A percentile compares a stretch with the other conserved stretches of the same genome.
Conservation (phyloP, 2,329 filamentous ascomycete genomes). For the Colletotrichum aenigma region DNA sequence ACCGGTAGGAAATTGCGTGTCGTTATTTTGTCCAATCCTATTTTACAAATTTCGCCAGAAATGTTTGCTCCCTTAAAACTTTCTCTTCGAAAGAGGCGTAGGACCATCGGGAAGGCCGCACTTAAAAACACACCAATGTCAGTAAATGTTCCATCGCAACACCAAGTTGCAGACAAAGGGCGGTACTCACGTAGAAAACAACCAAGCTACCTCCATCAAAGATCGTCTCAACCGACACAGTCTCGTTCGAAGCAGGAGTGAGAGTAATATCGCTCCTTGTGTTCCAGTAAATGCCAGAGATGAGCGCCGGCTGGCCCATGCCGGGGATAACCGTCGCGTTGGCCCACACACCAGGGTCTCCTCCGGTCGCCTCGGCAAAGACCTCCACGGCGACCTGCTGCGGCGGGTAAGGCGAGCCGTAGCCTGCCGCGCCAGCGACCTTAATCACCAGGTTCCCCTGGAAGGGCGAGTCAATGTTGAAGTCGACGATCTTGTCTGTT, state of each 20-base stretch:
- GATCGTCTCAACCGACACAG: not conserved
- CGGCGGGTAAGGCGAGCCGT: not conserved
- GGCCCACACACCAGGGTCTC: not conserved
- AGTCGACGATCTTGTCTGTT: not conserved
- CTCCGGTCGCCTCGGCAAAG: not conserved
- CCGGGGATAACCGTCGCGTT: not conserved
- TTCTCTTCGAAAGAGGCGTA: not conserved
- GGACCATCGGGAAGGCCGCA: not conserved
- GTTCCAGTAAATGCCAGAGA: not conserved
- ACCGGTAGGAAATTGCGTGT: accelerated
- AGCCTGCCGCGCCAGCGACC: not conserved
- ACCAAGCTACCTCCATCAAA: not conserved
- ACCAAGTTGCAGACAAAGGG: accelerated
- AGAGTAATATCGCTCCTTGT: not conserved
- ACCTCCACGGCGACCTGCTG: not conserved
- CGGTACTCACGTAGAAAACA: not conserved
- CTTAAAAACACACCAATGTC: not conserved
- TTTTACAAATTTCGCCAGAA: accelerated
- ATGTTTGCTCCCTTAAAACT: not conserved
- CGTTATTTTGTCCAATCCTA: not conserved
- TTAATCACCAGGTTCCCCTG: not conserved
- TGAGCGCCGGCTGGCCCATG: not conserved
- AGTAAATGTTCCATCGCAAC: not conserved
- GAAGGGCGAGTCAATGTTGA: not conserved
- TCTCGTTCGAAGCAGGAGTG: not conserved